Conservation (phyloP, 208 protist species). For the Trypanosoma mega region DNA sequence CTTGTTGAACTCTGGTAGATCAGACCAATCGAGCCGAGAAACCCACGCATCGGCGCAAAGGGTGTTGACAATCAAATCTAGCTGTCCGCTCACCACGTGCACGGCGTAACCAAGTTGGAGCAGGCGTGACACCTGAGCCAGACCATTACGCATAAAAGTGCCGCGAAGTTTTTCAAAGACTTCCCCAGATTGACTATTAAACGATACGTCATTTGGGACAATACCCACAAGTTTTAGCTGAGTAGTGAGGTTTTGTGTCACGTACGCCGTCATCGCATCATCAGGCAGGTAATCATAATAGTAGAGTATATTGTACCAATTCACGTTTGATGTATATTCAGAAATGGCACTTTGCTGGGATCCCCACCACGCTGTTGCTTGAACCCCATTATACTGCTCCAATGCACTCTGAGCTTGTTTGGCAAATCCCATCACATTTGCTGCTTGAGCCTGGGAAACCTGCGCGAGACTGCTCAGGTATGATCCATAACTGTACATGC, state of each 20-base stretch:
- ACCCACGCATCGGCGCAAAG: conserved; percentile 18
- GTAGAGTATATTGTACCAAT: conserved; percentile 7
- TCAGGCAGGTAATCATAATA: conserved; percentile 19
- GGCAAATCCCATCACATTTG: conserved; percentile 6
- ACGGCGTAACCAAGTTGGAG: conserved; percentile 22
- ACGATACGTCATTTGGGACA: neutral
- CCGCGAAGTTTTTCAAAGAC: conserved; percentile 3
- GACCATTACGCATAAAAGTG: conserved; percentile 8
- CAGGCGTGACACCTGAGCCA: conserved; percentile 2
- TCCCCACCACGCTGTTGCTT: conserved; percentile 2
- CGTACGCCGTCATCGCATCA: neutral
- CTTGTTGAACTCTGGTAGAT: conserved; percentile 1
- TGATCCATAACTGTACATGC: conserved; percentile 10
- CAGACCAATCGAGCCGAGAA: conserved; percentile 17
- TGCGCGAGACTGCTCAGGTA: conserved; percentile 4
- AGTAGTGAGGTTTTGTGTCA: conserved; percentile 2
- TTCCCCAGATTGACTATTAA: neutral
- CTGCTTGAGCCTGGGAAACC: neutral
- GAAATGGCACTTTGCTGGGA: conserved; percentile 5
- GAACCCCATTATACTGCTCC: neutral
- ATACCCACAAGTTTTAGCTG: neutral
- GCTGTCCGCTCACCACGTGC: conserved; percentile 25
- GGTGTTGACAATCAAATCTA: conserved; percentile 28
- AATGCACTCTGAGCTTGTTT: neutral
- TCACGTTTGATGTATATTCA: conserved; percentile 20